phyloP scores from a whole-genome alignment of 148 eudicot species.

The Spergularia marina region DNA sequence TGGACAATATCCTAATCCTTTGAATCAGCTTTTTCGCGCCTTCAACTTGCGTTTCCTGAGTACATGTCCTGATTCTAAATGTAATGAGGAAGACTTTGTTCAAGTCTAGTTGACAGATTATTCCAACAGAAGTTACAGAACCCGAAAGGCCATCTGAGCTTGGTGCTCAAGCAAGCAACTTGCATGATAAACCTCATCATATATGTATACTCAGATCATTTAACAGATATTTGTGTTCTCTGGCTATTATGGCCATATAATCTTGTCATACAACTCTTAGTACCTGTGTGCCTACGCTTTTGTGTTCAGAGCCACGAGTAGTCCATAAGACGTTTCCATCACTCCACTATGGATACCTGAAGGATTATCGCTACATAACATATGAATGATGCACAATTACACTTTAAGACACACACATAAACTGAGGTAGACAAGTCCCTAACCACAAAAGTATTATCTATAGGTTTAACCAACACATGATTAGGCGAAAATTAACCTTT shows the following conservation, averaged over 20 bases:
- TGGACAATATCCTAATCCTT: constrained; percentile 12
- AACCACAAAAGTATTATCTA: too few species aligned
- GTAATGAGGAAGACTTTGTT: constrained; percentile 18
- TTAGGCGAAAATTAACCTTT: not conserved
- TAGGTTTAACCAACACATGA: not conserved
- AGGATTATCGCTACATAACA: too few species aligned
- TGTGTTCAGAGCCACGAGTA: too few species aligned
- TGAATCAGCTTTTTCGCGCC: constrained; percentile 25
- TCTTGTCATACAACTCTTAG: too few species aligned
- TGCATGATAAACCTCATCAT: constrained; percentile 28
- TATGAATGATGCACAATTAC: too few species aligned
- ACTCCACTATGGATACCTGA: too few species aligned
- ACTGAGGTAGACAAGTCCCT: too few species aligned
- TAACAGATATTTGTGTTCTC: constrained; percentile 22
- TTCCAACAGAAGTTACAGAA: constrained; percentile 23
- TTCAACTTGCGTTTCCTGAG: constrained; percentile 26
- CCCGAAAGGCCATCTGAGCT: not conserved
- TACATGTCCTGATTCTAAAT: constrained; percentile 35
- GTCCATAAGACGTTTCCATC: too few species aligned
- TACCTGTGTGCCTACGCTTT: too few species aligned
- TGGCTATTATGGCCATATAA: constrained; percentile 1
- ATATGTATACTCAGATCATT: constrained; percentile 16
- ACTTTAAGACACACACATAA: too few species aligned
- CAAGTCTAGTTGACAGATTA: constrained; percentile 22
- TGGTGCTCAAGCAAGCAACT: constrained; percentile 25